A percentile compares a stretch with the other conserved stretches of the same genome.
These are phyloP conservation scores for Colletotrichum plurivorum DNA, from an alignment of 2,329 filamentous ascomycete species.

Conservation along the genomic window DNA sequence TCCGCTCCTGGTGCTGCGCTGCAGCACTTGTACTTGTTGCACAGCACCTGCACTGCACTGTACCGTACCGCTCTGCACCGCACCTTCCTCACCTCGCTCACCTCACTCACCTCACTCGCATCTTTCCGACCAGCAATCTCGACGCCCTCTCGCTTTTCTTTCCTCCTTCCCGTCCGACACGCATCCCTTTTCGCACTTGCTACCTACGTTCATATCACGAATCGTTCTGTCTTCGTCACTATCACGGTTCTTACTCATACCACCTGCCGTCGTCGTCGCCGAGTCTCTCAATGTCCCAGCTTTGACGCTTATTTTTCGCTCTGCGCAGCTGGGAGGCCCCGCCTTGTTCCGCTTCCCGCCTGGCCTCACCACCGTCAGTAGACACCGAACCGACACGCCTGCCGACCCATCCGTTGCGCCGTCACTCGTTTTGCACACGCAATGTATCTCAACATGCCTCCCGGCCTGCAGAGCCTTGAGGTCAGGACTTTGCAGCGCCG, in stretches of 20 bases:
- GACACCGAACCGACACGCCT: constrained; percentile 1
- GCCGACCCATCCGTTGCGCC: constrained; percentile 27
- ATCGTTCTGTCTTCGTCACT: neutral
- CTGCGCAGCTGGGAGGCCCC: constrained; percentile 37
- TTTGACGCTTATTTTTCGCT: constrained; percentile 33
- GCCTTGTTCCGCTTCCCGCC: constrained; percentile 27
- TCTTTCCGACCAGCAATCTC: constrained; percentile 10
- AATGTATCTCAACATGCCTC: constrained; percentile 33
- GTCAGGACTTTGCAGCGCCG: constrained; percentile 9
- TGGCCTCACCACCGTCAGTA: constrained; percentile 5
- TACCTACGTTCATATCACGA: too few relatives aligned
- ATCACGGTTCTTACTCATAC: neutral
- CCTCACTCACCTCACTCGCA: neutral
- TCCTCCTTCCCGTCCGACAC: constrained; percentile 10
- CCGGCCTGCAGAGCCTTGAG: neutral
- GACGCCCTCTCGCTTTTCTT: constrained; percentile 5
- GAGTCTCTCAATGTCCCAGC: constrained; percentile 32
- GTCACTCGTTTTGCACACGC: constrained; percentile 33
- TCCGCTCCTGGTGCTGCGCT: too few relatives aligned
- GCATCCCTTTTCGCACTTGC: too few relatives aligned
- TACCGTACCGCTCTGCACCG: constrained; percentile 6
- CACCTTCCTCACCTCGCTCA: neutral
- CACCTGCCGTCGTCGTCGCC: neutral
- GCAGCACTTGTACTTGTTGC: too few relatives aligned
- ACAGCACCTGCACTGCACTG: neutral